Evolutionary conservation across 2,329 filamentous ascomycete species (phyloP), one percentile per base, ranked within the genome.

Genomic region (Claviceps monticola): DNA sequence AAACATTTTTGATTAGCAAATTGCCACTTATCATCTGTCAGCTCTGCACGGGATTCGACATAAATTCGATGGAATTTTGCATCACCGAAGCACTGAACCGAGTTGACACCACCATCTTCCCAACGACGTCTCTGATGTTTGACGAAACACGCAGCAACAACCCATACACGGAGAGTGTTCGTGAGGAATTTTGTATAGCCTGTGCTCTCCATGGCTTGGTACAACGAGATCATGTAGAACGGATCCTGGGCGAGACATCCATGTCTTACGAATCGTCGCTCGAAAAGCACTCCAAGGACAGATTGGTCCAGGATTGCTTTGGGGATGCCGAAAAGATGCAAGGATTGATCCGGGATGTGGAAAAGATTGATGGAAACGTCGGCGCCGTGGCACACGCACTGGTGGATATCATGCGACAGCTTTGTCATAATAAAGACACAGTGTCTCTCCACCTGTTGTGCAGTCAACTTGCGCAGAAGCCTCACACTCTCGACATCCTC

Each of bases 151-250:
- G 68, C 73, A 76, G 71, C 54, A 75, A 71, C 53, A 79, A 75
- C 53, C 74, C 74, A 0, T 76, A 79, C 52, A 79, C 78, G 0
- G 77, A 81, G 53, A 78, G 73, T 43, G 76, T 79, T 9, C 71
- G 78, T 16, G 76, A 80, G 53, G 78, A 96, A 55, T 97, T 97
- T 58, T 79, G 95, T 42, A 93, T 94, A 56, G 83, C 91, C 0
- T 98, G 93, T 63, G 88, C 87, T 51, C 74, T 96, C 41, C 90
- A 97, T 64, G 82, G 83, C 1, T 72, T 98, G n/a, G 82, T 97
- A 23, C 79, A 83, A 0, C 82, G 89, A 56, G 75, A 80, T 37
- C 86, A 84, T 48, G 86, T 95, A 16, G 83, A 91, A 62, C 78
- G 79, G 4, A 76, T 98, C 9, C 71, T 96, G 2, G 89, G 88